Conservation (phyloP, 805 yeast species). For the Pichia nakasei region DNA sequence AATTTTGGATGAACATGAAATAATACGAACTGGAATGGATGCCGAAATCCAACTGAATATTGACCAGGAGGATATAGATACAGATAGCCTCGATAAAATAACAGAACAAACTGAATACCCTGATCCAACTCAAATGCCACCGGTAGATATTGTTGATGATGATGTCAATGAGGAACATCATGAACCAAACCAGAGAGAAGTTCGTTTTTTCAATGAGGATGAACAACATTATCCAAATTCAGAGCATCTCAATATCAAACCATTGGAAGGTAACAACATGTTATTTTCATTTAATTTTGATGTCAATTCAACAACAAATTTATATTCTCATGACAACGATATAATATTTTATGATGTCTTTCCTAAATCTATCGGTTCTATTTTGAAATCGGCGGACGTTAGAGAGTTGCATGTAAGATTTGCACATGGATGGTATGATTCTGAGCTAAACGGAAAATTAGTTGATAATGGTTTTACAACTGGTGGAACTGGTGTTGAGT, state of each 20-base stretch:
- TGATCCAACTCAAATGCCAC: too few species aligned
- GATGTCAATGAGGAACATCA: neutral
- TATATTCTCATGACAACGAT: slow-evolving; percentile 16
- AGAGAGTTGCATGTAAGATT: slow-evolving; percentile 78
- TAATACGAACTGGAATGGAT: neutral
- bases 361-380: slow-evolving; percentile 75
- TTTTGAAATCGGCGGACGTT: slow-evolving; percentile 55
- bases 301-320: slow-evolving; percentile 39
- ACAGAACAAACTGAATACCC: too few species aligned
- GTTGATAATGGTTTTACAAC: slow-evolving; percentile 63
- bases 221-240: slow-evolving; percentile 35
- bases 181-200: neutral
- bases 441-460: slow-evolving; percentile 75
- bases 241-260: slow-evolving; percentile 56
- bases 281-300: slow-evolving; percentile 66
- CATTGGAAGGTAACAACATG: slow-evolving; percentile 65
- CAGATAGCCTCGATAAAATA: too few species aligned
- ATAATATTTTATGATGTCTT: slow-evolving; percentile 52
- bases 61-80: neutral
- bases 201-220: slow-evolving; percentile 1
- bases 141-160: too few species aligned
- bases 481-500: slow-evolving; percentile 94
- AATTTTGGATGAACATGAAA: neutral
- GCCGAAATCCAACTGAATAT: neutral
- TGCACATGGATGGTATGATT: slow-evolving; percentile 93